A percentile compares a stretch with the other conserved stretches of the same genome.
Conservation (phyloP, 495 filamentous ascomycete species). For the Tuber borchii region DNA sequence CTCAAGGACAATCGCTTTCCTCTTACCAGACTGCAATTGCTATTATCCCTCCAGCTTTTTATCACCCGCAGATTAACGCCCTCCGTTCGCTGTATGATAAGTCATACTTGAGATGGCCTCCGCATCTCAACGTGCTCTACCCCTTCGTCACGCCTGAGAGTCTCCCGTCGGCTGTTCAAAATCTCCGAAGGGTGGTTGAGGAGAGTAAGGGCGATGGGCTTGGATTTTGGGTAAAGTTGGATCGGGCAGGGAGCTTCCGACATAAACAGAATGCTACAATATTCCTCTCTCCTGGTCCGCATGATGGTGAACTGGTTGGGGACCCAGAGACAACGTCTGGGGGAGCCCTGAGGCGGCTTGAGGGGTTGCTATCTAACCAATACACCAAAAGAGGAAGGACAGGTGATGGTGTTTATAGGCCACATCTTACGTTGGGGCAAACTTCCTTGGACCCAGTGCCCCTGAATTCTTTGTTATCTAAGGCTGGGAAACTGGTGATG, state of each 20-base stretch:
- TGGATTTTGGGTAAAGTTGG: slow-evolving; percentile 40
- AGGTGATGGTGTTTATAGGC: slow-evolving; percentile 36
- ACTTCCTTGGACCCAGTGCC: slow-evolving; percentile 42
- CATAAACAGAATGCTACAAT: slow-evolving; percentile 48
- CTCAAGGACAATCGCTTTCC: slow-evolving; percentile 6
- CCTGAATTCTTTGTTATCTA: slow-evolving; percentile 47
- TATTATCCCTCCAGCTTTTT: slow-evolving; percentile 28
- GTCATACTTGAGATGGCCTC: slow-evolving; percentile 53
- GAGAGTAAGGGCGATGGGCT: slow-evolving; percentile 6
- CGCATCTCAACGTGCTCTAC: slow-evolving; percentile 56
- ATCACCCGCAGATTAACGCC: slow-evolving; percentile 43
- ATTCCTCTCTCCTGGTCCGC: slow-evolving; percentile 41
- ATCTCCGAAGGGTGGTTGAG: slow-evolving; percentile 23
- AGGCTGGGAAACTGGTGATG: slow-evolving; percentile 44
- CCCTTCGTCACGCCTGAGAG: slow-evolving; percentile 49
- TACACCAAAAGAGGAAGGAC: slow-evolving; percentile 25
- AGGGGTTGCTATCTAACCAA: slow-evolving; percentile 24
- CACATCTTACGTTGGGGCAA: slow-evolving; percentile 54
- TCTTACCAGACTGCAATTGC: slow-evolving; percentile 36
- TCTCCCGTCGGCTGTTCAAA: slow-evolving; percentile 40
- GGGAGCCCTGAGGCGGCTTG: slow-evolving; percentile 25
- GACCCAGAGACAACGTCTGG: slow-evolving; percentile 21
- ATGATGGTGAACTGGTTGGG: slow-evolving; percentile 23
- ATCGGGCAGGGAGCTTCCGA: slow-evolving; percentile 44
- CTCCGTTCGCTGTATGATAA: slow-evolving; percentile 54